Evolutionary conservation across 2,329 filamentous ascomycete genomes (phyloP).

Genomic region (Paramyrothecium sp.): DNA sequence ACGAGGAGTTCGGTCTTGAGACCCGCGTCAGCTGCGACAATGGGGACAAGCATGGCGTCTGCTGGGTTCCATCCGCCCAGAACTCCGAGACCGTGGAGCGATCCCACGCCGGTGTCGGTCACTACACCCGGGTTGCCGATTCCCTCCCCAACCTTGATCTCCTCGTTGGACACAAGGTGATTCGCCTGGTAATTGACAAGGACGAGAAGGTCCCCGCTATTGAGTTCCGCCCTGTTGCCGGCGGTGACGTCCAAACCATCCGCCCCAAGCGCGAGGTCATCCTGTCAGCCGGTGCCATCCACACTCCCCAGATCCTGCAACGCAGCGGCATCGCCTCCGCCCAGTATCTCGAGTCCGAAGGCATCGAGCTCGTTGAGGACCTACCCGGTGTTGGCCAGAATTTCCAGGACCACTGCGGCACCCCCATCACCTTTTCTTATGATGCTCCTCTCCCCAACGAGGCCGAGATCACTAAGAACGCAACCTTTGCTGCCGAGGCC

Average conservation of each 20-base stretch:
- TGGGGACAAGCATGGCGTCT: slow-evolving; percentile 28
- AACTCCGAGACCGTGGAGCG: slow-evolving; percentile 22
- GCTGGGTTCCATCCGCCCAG: slow-evolving; percentile 26
- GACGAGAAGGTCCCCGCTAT: slow-evolving; percentile 11
- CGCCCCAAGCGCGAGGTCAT: slow-evolving; percentile 37
- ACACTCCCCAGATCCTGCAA: slow-evolving; percentile 49
- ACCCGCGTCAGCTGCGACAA: slow-evolving; percentile 19
- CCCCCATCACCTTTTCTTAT: slow-evolving; percentile 9
- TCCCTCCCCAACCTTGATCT: slow-evolving; percentile 20
- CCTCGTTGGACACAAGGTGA: slow-evolving; percentile 25
- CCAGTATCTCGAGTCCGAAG: slow-evolving; percentile 22
- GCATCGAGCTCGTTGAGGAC: slow-evolving; percentile 26
- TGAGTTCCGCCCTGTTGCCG: slow-evolving; percentile 17
- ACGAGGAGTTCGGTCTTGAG: slow-evolving; percentile 21
- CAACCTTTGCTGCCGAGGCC: slow-evolving; percentile 29
- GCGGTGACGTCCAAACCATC: slow-evolving; percentile 13
- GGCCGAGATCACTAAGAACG: slow-evolving; percentile 20
- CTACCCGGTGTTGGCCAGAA: slow-evolving; percentile 59
- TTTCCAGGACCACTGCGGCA: slow-evolving; percentile 53
- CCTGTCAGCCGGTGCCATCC: slow-evolving; percentile 46
- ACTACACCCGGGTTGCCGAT: slow-evolving; percentile 22
- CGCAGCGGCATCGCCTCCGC: slow-evolving; percentile 37
- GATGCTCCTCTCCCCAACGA: slow-evolving; percentile 15
- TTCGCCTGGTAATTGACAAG: slow-evolving; percentile 16
- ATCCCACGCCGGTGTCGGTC: slow-evolving; percentile 26